Base-by-base conservation (phyloP, 1,139 yeast species). In the Saccharomyces hybrid region DNA sequence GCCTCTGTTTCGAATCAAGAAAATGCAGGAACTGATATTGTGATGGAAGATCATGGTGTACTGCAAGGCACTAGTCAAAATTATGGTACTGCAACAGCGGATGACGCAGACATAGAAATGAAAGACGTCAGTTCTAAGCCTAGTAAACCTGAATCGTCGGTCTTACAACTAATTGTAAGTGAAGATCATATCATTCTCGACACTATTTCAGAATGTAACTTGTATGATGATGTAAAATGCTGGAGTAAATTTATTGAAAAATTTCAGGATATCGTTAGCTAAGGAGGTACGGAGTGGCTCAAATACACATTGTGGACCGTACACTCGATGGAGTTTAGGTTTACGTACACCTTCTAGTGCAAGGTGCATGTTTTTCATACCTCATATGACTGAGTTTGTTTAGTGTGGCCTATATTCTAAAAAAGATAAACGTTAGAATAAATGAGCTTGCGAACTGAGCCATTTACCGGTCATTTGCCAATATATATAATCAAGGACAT, bases 161-260 rank as follows among this genome's bases (percentile, higher is more conserved):
- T 48, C 27, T 27, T 54, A 29, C 60, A 58, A 46, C 49, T 69
- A 27, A 52, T 65, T 6, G 49, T 68, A 3, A 62, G 66, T 53
- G 72, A 68, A 52, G 70, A 68, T 42, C 65, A 61, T 48, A 54
- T 68, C 1, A 57, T 60, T 2, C 49, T 67, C 23, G 63, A 55
- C 16, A 57, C 57, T 7, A 25, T 55, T 7, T 59, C 62, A 2
- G 57, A 50, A 11, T 68, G 71, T 54, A 62, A 58, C 19, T 57
- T 64, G 32, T 64, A 66, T 47, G 69, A 64, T 19, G 52, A 54
- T 7, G 28, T 52, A 5, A 58, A 52, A 13, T 58, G 61, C 34
- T 68, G 71, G 71, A 46, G 44, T 4, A 7, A 42, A 0, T 66
- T 65, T 48, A 57, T 64, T 3, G 57, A 16, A 46, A 31, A 19